phyloP scores from a whole-genome alignment of 2,329 filamentous ascomycete genomes.

The Cercospora janseana region DNA sequence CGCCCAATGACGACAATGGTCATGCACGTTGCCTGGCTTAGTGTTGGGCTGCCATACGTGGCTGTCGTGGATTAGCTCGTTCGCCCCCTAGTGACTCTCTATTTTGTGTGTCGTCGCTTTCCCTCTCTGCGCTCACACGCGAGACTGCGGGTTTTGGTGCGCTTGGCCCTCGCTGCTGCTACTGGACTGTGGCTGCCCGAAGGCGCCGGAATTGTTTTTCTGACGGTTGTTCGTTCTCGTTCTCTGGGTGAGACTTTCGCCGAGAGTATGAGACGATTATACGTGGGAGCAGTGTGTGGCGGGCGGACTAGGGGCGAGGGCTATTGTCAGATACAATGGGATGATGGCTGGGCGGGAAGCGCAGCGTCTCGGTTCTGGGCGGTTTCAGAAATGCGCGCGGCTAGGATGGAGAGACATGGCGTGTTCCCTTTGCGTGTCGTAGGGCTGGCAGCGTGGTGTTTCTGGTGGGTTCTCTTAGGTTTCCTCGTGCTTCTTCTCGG shows the following conservation, averaged over 20 bases:
- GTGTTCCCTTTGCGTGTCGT: background rate
- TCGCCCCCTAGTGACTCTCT: no score
- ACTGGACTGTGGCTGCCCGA: constrained; percentile 1
- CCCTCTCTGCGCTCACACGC: no score
- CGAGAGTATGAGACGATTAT: no score
- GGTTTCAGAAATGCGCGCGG: background rate
- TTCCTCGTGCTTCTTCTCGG: background rate
- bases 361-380: background rate
- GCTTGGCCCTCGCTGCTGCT: background rate
- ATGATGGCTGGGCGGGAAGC: no score
- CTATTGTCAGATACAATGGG: no score
- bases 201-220: background rate
- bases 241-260: no score
- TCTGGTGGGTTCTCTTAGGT: background rate
- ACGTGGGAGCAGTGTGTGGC: no score
- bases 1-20: constrained; percentile 10
- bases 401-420: background rate
- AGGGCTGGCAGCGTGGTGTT: background rate
- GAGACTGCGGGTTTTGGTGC: no score
- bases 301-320: no score
- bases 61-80: constrained; percentile 6
- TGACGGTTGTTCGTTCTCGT: no score
- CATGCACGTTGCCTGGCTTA: constrained; percentile 4
- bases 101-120: no score
- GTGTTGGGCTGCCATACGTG: constrained; percentile 17